phyloP scores from a whole-genome alignment of 345 rosid genomes.

The Heritiera fomes region DNA sequence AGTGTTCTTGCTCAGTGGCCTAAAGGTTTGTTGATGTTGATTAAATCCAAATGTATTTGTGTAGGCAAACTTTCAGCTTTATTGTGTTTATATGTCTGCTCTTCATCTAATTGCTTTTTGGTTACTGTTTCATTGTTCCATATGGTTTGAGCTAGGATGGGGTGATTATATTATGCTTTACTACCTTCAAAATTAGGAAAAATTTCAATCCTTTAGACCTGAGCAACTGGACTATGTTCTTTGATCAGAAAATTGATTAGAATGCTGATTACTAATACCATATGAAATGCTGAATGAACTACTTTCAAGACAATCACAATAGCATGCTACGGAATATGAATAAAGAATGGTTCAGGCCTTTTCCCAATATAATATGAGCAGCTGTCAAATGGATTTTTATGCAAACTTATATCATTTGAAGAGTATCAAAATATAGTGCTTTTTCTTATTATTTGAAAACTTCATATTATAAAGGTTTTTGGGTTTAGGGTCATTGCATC shows the following conservation, averaged over 20 bases:
- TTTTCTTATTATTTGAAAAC: background rate
- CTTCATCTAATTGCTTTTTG: conserved; percentile 5
- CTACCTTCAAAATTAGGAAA: background rate
- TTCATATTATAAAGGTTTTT: background rate
- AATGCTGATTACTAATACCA: too few relatives aligned
- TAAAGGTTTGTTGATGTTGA: conserved; percentile 54
- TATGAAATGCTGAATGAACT: background rate
- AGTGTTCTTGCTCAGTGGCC: conserved; percentile 95
- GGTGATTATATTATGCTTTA: background rate
- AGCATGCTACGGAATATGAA: background rate
- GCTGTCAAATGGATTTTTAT: background rate
- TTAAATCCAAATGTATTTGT: conserved; percentile 6
- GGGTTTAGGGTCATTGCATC: conserved; percentile 5
- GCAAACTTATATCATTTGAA: background rate
- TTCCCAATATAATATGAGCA: background rate
- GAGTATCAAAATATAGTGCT: background rate
- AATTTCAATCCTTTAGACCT: background rate
- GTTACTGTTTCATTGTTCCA: conserved; percentile 17
- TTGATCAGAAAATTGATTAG: background rate
- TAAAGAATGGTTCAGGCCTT: background rate
- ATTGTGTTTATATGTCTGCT: background rate
- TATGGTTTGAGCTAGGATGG: background rate
- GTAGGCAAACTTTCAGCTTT: background rate
- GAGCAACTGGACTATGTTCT: background rate
- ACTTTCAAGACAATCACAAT: too few relatives aligned